A percentile compares a stretch with the other conserved stretches of the same genome.
Conservation (phyloP, 2,329 filamentous ascomycete species). For the Pseudogymnoascus sp. region DNA sequence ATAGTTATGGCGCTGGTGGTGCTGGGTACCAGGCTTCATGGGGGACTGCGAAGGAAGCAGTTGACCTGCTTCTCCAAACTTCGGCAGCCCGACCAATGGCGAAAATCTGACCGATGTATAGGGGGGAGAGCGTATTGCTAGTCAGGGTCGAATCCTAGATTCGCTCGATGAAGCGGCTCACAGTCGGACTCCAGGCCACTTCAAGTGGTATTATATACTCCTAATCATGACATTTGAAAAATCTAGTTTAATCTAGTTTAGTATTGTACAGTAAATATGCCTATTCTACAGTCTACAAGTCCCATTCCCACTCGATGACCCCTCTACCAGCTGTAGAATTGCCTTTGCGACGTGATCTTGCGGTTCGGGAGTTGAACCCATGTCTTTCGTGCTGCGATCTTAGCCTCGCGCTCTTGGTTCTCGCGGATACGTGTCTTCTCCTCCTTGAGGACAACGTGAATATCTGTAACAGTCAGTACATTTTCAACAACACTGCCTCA, state of each 20-base stretch:
- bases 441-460: slow-evolving; percentile 82
- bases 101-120: background rate
- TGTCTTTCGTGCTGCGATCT: slow-evolving; percentile 65
- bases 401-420: slow-evolving; percentile 68
- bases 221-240: background rate
- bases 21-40: slow-evolving; percentile 37
- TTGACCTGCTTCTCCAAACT: slow-evolving; percentile 17
- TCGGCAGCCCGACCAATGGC: background rate
- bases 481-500: background rate
- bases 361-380: slow-evolving; percentile 87
- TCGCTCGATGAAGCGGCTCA: background rate
- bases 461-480: slow-evolving; percentile 40
- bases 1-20: slow-evolving; percentile 40
- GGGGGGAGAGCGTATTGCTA: background rate
- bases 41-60: slow-evolving; percentile 21
- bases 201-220: background rate
- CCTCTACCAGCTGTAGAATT: slow-evolving; percentile 81
- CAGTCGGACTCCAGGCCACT: background rate
- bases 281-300: background rate
- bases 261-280: slow-evolving; percentile 6
- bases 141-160: background rate
- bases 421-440: slow-evolving; percentile 81
- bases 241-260: slow-evolving; percentile 2
- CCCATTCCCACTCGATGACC: background rate
- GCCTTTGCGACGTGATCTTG: slow-evolving; percentile 73